Evolutionary conservation across 345 rosid species (phyloP).

Genomic region (Pugionium dolabratum): DNA sequence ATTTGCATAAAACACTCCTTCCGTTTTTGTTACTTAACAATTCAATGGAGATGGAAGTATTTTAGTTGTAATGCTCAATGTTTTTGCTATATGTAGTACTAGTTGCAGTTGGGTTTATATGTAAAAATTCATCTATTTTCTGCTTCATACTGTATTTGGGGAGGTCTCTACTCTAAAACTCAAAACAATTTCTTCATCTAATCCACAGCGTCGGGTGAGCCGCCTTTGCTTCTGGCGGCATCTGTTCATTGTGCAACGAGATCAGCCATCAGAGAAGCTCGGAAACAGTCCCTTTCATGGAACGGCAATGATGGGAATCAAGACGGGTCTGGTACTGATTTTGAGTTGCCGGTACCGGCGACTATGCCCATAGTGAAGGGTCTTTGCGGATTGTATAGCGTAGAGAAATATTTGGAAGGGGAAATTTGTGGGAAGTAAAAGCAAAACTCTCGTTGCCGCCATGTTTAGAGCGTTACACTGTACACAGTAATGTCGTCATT

Average conservation of each 20-base stretch:
- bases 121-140: not conserved
- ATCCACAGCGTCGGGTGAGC: slow-evolving; percentile 86
- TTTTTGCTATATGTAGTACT: no score
- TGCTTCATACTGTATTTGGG: not conserved
- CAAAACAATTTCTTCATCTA: not conserved
- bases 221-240: slow-evolving; percentile 77
- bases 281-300: slow-evolving; percentile 61
- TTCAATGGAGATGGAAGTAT: no score
- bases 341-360: slow-evolving; percentile 77
- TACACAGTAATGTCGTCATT: not conserved
- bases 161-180: not conserved
- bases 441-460: slow-evolving; percentile 15
- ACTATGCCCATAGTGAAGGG: slow-evolving; percentile 79
- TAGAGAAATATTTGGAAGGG: slow-evolving; percentile 62
- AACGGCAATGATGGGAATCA: slow-evolving; percentile 15
- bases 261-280: slow-evolving; percentile 73
- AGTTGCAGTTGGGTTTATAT: not conserved
- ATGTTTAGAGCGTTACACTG: not conserved
- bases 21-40: no score
- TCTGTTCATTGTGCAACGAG: slow-evolving; percentile 87
- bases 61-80: no score
- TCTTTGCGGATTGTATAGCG: slow-evolving; percentile 63
- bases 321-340: slow-evolving; percentile 29
- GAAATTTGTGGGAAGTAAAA: slow-evolving; percentile 30
- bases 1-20: no score